Base-by-base conservation (phyloP, 208 protist species). In the Crithidia thermophila region DNA sequence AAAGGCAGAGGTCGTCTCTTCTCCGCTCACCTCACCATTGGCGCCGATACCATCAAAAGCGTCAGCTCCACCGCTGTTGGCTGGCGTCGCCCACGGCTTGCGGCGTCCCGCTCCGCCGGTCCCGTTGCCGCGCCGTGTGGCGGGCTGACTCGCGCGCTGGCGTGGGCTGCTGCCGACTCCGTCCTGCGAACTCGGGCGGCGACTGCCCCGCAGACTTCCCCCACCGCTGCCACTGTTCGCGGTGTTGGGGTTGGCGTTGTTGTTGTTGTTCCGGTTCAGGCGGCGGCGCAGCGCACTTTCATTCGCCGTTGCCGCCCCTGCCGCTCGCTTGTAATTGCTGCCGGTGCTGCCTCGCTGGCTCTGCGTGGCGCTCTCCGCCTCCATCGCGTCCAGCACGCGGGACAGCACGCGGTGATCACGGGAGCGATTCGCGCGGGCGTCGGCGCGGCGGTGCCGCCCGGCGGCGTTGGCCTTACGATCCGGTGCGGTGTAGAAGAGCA, bases 401-500 rank as follows among this genome's bases (percentile, higher is more conserved):
- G 53, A 43, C 36, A 46, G 36, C 8, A 46, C 23, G 36, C 53
- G 28, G 20, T 43, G 33, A 9, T 59, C 53, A 21, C 36, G 28
- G 21, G 33, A 60, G 21, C 30, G 52, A 39, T 9, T 67, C 34
- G 13, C 28, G 21, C 40, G 34, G 40, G 33, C 46, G 67, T 57
- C 43, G 45, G 33, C 51, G 49, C 27, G 3, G 37, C 25, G n/a
- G 57, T 31, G 10, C 47, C 36, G 13, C 45, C 25, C 11, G 30
- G 27, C 18, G 34, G 34, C 23, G 33, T 23, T 13, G 46, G 13
- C 36, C 13, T 40, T 63, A 9, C 11, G 43, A 18, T 56, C 50
- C 10, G 61, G 58, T 28, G 51, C 27, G 39, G 28, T 57, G 59
- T 76, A 69, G 53, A 87, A 84, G 58, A 83, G 34, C 21, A 82